Percentiles rank a stretch among this genome's conserved stretches.
Evolutionary conservation across 495 filamentous ascomycete species (phyloP).

Genomic region (Lasiosphaeria ovina): DNA sequence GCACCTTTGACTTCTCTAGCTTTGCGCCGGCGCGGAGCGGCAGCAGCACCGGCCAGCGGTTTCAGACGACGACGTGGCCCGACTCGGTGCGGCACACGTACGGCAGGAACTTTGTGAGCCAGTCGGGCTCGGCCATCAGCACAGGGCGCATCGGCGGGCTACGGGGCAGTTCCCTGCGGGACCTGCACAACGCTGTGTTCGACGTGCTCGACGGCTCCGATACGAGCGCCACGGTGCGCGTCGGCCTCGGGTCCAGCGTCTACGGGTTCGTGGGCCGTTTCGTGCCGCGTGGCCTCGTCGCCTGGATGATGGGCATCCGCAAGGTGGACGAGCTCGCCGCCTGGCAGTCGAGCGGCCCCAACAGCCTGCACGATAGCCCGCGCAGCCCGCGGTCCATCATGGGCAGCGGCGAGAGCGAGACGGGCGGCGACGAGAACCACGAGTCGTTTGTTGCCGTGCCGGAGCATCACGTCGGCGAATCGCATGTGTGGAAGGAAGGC

Average conservation of each 20-base stretch:
- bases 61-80: constrained; percentile 60
- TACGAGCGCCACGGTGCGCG: constrained; percentile 57
- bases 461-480: constrained; percentile 33
- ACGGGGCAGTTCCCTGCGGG: constrained; percentile 66
- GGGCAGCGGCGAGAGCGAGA: constrained; percentile 25
- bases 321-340: constrained; percentile 49
- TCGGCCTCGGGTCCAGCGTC: constrained; percentile 74
- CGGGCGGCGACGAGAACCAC: constrained; percentile 5
- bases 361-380: neutral
- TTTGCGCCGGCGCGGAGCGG: constrained; percentile 40
- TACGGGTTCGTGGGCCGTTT: constrained; percentile 86
- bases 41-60: constrained; percentile 32
- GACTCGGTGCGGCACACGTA: constrained; percentile 51
- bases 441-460: constrained; percentile 31
- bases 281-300: constrained; percentile 74
- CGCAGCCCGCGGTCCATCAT: constrained; percentile 7
- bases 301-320: constrained; percentile 83
- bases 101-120: constrained; percentile 55
- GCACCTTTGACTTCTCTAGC: constrained; percentile 69
- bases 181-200: constrained; percentile 81
- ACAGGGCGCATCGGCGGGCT: constrained; percentile 44
- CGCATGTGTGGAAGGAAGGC: constrained; percentile 41
- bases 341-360: constrained; percentile 32
- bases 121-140: constrained; percentile 44
- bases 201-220: constrained; percentile 65